A percentile compares a stretch with the other conserved stretches of the same genome.
Conservation (phyloP, 2,329 filamentous ascomycete genomes). For the Lasiodiplodia hormozganensis region DNA sequence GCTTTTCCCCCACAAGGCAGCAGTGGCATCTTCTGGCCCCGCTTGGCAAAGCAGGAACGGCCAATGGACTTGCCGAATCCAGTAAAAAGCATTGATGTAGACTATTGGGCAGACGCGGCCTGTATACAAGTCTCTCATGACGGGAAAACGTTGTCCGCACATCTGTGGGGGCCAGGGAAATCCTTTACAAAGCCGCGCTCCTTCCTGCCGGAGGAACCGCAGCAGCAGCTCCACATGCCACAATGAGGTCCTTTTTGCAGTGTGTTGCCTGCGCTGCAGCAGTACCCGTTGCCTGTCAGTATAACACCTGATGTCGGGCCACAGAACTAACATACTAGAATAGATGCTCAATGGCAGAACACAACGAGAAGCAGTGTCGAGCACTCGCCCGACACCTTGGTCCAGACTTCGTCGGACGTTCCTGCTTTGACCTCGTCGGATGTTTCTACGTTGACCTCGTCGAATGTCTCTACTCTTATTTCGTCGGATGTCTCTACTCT, state of each 20-base stretch:
- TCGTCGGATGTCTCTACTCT: too few species aligned
- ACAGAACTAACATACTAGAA: not conserved
- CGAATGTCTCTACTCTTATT: too few species aligned
- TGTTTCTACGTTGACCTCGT: not conserved
- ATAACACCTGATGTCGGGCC: not conserved
- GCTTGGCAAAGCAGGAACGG: not conserved
- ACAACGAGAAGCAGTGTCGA: not conserved
- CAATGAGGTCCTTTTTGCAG: not conserved
- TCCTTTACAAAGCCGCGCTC: not conserved
- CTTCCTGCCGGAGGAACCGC: not conserved
- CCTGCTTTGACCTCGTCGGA: not conserved
- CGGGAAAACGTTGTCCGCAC: not conserved
- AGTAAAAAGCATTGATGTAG: not conserved
- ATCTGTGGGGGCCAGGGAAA: not conserved
- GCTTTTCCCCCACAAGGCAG: not conserved
- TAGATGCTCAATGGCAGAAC: not conserved
- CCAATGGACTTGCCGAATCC: not conserved
- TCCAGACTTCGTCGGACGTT: not conserved
- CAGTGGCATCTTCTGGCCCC: not conserved
- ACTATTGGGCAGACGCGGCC: not conserved
- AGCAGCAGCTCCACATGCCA: not conserved
- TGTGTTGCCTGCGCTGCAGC: not conserved
- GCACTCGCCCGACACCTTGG: not conserved
- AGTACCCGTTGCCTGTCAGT: not conserved
- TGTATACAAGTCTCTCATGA: not conserved